A percentile compares a stretch with the other conserved stretches of the same genome.
Evolutionary conservation across 352 stramenopile genomes (phyloP).

Genomic region (Phytophthora nicotianae): DNA sequence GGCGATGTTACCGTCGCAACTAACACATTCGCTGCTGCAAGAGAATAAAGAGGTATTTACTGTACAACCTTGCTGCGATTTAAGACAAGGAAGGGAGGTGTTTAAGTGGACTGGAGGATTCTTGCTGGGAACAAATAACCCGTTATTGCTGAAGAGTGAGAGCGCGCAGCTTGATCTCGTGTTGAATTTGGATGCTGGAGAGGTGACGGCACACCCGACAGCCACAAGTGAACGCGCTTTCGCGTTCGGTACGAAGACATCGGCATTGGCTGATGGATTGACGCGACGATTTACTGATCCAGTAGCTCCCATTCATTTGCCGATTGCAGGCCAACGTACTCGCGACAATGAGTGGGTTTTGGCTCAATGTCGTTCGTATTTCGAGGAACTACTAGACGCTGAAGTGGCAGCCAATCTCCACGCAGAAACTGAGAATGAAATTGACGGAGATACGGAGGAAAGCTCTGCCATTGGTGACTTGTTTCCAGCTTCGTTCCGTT

Average conservation of each 20-base stretch:
- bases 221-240: conserved; percentile 59
- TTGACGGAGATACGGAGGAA: background rate
- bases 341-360: conserved; percentile 67
- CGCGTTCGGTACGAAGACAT: conserved; percentile 48
- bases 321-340: conserved; percentile 25
- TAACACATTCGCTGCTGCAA: conserved; percentile 33
- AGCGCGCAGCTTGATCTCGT: conserved; percentile 59
- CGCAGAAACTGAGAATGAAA: conserved; percentile 13
- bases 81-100: conserved; percentile 31
- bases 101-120: conserved; percentile 47
- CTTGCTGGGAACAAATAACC: conserved; percentile 59
- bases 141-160: conserved; percentile 58
- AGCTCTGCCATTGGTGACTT: conserved; percentile 28
- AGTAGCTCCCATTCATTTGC: conserved; percentile 29
- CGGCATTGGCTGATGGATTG: conserved; percentile 35
- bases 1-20: conserved; percentile 53
- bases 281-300: conserved; percentile 22
- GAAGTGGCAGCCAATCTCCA: conserved; percentile 35
- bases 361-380: conserved; percentile 64
- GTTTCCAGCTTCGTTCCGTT: conserved; percentile 49
- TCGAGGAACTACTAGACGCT: conserved; percentile 60
- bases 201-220: conserved; percentile 60
- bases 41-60: conserved; percentile 39
- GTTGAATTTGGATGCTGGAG: conserved; percentile 60
- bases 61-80: conserved; percentile 53